Evolutionary conservation across 164 flowering plant genomes (phyloP).

Genomic region (Echeveria elegans): DNA sequence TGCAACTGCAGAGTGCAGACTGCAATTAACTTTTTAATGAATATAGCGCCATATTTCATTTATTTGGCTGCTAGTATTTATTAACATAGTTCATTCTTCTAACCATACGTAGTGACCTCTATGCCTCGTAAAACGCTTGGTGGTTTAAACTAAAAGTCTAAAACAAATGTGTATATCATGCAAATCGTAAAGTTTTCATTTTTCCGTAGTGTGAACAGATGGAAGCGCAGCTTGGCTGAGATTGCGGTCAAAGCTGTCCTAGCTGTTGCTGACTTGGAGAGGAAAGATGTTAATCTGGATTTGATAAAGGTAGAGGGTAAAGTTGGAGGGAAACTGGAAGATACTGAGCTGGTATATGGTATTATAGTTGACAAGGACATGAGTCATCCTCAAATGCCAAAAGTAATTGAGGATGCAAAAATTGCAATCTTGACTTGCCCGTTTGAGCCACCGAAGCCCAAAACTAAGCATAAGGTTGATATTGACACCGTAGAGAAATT

Average conservation of each 20-base stretch:
- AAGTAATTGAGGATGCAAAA: conserved; percentile 79
- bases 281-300: conserved; percentile 93
- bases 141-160: too few relatives aligned
- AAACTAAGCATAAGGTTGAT: conserved; percentile 99
- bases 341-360: conserved; percentile 87
- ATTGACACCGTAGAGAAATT: conserved; percentile 96
- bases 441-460: conserved; percentile 99
- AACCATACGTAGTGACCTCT: too few relatives aligned
- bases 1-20: too few relatives aligned
- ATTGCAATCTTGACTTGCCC: conserved; percentile 97
- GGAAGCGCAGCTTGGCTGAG: conserved; percentile 90
- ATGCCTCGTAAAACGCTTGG: too few relatives aligned
- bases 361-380: conserved; percentile 96
- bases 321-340: conserved; percentile 98
- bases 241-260: conserved; percentile 95
- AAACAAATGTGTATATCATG: too few relatives aligned
- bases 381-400: conserved; percentile 99
- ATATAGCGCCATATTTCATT: too few relatives aligned
- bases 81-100: too few relatives aligned
- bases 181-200: background rate
- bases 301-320: conserved; percentile 94
- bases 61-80: too few relatives aligned
- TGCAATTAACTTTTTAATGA: too few relatives aligned
- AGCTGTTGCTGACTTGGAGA: conserved; percentile 95
- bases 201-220: conserved; percentile 78